These are phyloP conservation scores for Trametes pubescens DNA, from an alignment of 1,284 basidiomycete species.

Conservation along the genomic window DNA sequence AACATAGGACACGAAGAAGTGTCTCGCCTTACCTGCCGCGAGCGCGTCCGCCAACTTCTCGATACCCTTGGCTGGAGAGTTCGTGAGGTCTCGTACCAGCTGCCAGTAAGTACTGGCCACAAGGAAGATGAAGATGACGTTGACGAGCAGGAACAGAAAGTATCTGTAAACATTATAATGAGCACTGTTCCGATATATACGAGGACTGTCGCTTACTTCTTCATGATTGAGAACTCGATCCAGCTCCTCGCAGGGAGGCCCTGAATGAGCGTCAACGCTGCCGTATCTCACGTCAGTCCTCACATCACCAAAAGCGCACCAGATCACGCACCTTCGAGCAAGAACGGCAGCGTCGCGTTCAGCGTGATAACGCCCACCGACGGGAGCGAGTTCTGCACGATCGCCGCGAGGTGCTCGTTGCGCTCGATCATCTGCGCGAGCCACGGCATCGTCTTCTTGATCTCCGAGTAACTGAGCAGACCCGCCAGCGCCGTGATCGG, in stretches of 20 bases:
- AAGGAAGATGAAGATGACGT: conserved; percentile 96
- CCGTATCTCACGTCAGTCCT: conserved; percentile 1
- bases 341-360: conserved; percentile 90
- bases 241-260: conserved; percentile 90
- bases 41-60: conserved; percentile 88
- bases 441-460: conserved; percentile 90
- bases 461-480: conserved; percentile 90
- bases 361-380: conserved; percentile 89
- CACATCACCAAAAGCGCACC: conserved; percentile 8
- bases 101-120: conserved; percentile 91
- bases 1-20: conserved; percentile 97
- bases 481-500: conserved; percentile 88
- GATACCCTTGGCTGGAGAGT: conserved; percentile 88
- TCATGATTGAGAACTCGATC: conserved; percentile 92
- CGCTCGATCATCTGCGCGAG: conserved; percentile 80
- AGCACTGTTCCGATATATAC: no score
- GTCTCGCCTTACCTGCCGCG: conserved; percentile 78
- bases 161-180: conserved; percentile 61
- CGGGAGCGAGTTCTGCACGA: conserved; percentile 94
- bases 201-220: conserved; percentile 70
- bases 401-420: conserved; percentile 81
- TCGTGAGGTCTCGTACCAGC: conserved; percentile 86
- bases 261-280: conserved; percentile 88
- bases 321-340: conserved; percentile 79
- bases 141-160: conserved; percentile 92